These are phyloP conservation scores for Gyromitra esculenta DNA, from an alignment of 2,329 filamentous ascomycete species.

Conservation along the genomic window DNA sequence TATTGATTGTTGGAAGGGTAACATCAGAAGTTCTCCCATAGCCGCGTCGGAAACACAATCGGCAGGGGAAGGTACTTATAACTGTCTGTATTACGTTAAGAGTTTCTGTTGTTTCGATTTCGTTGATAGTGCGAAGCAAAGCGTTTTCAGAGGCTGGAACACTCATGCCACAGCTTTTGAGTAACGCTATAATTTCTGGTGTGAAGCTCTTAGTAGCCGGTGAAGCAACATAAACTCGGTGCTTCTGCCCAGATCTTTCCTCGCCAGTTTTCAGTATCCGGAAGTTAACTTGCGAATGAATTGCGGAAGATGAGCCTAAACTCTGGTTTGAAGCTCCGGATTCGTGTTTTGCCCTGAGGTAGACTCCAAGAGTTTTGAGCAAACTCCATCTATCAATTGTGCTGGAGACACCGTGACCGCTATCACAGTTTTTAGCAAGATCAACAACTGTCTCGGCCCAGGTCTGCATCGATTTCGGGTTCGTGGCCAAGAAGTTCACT, in stretches of 20 bases:
- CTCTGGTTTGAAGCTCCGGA: background rate
- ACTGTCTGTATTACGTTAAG: constrained; percentile 17
- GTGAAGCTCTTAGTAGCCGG: background rate
- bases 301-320: background rate
- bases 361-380: constrained; percentile 4
- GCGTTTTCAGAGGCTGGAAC: background rate
- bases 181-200: background rate
- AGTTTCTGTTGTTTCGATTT: constrained; percentile 19
- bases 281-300: background rate
- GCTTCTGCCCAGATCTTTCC: background rate
- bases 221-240: background rate
- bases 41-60: constrained; percentile 24
- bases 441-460: constrained; percentile 32
- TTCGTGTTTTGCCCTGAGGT: background rate
- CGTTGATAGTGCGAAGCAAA: background rate
- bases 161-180: constrained; percentile 8
- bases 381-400: constrained; percentile 30
- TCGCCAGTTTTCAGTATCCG: background rate
- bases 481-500: background rate
- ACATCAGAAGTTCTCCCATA: background rate
- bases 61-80: constrained; percentile 47
- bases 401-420: constrained; percentile 27
- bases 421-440: constrained; percentile 31
- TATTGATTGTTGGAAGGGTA: background rate
- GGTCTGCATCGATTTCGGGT: background rate